Evolutionary conservation across 306 rosid genomes (phyloP).

Genomic region (Geum urbanum): DNA sequence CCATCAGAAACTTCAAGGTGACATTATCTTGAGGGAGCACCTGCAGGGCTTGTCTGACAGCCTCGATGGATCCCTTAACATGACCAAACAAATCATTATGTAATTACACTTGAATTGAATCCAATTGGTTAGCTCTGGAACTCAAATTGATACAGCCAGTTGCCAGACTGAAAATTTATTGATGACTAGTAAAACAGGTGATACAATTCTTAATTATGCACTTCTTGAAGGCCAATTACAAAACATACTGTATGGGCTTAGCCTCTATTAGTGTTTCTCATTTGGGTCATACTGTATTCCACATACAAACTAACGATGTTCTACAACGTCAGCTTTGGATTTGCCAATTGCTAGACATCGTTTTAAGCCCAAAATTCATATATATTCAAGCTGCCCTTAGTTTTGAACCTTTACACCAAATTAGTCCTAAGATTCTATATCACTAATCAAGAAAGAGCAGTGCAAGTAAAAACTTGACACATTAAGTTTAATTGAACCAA

Average conservation of each 20-base stretch:
- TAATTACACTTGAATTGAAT: constrained; percentile 15
- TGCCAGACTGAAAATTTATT: constrained; percentile 8
- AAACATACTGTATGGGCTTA: neutral
- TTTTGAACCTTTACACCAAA: neutral
- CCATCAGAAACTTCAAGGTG: constrained; percentile 84
- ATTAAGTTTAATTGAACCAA: neutral
- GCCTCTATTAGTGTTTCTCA: neutral
- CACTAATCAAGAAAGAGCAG: neutral
- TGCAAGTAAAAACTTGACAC: no score
- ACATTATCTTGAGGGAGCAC: constrained; percentile 89
- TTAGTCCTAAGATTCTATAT: neutral
- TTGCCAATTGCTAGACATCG: no score
- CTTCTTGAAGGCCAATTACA: neutral
- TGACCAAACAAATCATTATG: constrained; percentile 15
- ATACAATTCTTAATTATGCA: neutral
- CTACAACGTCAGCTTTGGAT: neutral
- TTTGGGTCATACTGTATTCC: neutral
- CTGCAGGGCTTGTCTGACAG: constrained; percentile 88
- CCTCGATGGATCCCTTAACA: constrained; percentile 89
- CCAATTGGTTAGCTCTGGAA: neutral
- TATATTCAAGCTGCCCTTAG: neutral
- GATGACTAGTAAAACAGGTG: neutral
- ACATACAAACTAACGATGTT: neutral
- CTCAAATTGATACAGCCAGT: constrained; percentile 9
- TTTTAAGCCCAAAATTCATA: neutral